Evolutionary conservation across 257 asterid species (phyloP).

Genomic region (Solanum pimpinellifolium): DNA sequence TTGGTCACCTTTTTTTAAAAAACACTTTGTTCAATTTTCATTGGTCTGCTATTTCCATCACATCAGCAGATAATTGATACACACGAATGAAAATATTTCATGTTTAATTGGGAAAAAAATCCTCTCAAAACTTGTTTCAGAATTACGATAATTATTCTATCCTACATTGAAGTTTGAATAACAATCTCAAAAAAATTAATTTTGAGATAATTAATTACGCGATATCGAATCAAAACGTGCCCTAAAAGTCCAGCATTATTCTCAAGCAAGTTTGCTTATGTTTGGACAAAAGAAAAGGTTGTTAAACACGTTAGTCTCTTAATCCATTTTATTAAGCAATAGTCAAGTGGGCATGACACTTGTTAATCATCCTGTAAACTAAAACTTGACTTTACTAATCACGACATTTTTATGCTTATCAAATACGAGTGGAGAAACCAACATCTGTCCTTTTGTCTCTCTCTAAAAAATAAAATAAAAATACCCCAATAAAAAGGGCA

Average conservation of each 20-base stretch:
- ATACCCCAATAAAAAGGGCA: not conserved
- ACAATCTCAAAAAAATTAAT: no score
- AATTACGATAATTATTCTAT: no score
- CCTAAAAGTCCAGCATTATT: not conserved
- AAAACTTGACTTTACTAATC: not conserved
- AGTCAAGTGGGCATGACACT: slow-evolving; percentile 12
- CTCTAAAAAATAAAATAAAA: not conserved
- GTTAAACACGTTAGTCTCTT: not conserved
- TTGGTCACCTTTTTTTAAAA: no score
- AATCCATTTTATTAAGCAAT: not conserved
- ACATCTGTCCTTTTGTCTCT: not conserved
- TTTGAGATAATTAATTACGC: no score
- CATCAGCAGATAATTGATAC: not conserved
- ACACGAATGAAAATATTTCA: not conserved
- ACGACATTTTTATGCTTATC: not conserved
- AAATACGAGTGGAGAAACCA: not conserved
- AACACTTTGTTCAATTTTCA: not conserved
- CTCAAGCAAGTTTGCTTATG: not conserved
- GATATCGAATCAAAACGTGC: no score
- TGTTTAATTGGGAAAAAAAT: no score
- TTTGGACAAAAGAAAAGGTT: not conserved
- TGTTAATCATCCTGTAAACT: slow-evolving; percentile 5
- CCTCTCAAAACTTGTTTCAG: not conserved
- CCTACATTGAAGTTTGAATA: no score
- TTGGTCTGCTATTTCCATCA: not conserved